Evolutionary conservation across 2,329 filamentous ascomycete species (phyloP).

Genomic region (Fusarium duplospermum): DNA sequence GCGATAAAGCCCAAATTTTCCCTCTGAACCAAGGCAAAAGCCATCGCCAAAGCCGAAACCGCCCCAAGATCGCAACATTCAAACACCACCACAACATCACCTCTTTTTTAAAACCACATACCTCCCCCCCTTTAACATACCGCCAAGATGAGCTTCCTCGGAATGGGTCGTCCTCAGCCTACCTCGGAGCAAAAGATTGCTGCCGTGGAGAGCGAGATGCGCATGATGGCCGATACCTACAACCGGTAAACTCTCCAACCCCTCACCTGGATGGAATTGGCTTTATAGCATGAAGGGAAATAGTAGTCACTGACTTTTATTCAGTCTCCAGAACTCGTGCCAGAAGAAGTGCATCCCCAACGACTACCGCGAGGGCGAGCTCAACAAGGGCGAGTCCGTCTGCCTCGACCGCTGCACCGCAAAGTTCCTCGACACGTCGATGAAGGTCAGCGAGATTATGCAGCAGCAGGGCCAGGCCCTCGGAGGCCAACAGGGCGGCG

Average conservation of each 20-base stretch:
- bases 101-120: not conserved
- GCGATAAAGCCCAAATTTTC: slow-evolving; percentile 44
- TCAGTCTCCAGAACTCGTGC: slow-evolving; percentile 87
- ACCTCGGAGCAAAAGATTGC: slow-evolving; percentile 97
- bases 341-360: slow-evolving; percentile 91
- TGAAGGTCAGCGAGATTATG: slow-evolving; percentile 98
- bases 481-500: slow-evolving; percentile 53
- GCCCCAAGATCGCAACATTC: slow-evolving; percentile 17
- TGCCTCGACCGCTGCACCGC: slow-evolving; percentile 97
- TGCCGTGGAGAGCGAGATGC: slow-evolving; percentile 95
- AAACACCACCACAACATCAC: not conserved
- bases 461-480: slow-evolving; percentile 83
- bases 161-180: slow-evolving; percentile 77
- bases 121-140: slow-evolving; percentile 10
- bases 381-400: slow-evolving; percentile 99
- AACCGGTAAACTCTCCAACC: slow-evolving; percentile 74
- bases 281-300: not conserved
- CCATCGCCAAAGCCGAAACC: slow-evolving; percentile 20
- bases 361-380: slow-evolving; percentile 93
- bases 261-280: not conserved
- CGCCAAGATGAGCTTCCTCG: slow-evolving; percentile 58
- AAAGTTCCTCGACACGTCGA: slow-evolving; percentile 99
- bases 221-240: slow-evolving; percentile 98
- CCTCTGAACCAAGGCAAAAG: slow-evolving; percentile 5
- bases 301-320: not conserved